phyloP scores from a whole-genome alignment of 208 protist genomes.

The Trypanosoma lewisi region DNA sequence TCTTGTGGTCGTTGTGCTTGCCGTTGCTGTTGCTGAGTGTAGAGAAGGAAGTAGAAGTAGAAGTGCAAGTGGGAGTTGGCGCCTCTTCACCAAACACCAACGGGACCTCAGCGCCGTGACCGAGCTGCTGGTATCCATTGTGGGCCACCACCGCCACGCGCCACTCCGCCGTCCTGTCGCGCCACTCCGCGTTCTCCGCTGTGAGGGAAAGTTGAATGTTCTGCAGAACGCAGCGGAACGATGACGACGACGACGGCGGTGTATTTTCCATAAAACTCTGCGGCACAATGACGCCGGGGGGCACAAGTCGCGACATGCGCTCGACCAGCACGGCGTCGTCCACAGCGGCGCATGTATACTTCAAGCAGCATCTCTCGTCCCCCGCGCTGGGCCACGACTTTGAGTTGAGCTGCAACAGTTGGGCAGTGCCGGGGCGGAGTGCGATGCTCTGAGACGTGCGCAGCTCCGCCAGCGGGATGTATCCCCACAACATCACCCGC shows the following conservation, averaged over 20 bases:
- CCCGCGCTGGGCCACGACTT: slow-evolving; percentile 51
- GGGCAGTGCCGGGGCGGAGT: slow-evolving; percentile 64
- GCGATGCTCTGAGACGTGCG: slow-evolving; percentile 3
- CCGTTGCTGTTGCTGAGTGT: slow-evolving; percentile 6
- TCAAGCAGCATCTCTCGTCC: slow-evolving; percentile 23
- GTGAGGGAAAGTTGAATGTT: slow-evolving; percentile 55
- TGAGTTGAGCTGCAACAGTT: slow-evolving; percentile 62
- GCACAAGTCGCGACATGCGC: slow-evolving; percentile 71
- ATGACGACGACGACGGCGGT: slow-evolving; percentile 31
- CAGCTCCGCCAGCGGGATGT: slow-evolving; percentile 36
- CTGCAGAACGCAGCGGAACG: slow-evolving; percentile 60
- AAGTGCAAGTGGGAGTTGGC: not conserved
- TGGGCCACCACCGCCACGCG: slow-evolving; percentile 80
- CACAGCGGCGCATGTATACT: slow-evolving; percentile 32
- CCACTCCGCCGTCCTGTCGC: slow-evolving; percentile 58
- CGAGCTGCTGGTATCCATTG: slow-evolving; percentile 86
- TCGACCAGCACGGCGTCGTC: slow-evolving; percentile 36
- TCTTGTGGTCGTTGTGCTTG: not conserved
- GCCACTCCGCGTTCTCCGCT: slow-evolving; percentile 35
- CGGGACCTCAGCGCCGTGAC: slow-evolving; percentile 68
- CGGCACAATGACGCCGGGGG: slow-evolving; percentile 72
- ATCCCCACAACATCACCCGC: slow-evolving; percentile 65
- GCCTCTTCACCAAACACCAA: slow-evolving; percentile 34
- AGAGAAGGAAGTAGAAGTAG: not conserved
- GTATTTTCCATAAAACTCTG: slow-evolving; percentile 68